Base-by-base conservation (phyloP, 73 alveolate genomes). In the Paramecium octaurelia region DNA sequence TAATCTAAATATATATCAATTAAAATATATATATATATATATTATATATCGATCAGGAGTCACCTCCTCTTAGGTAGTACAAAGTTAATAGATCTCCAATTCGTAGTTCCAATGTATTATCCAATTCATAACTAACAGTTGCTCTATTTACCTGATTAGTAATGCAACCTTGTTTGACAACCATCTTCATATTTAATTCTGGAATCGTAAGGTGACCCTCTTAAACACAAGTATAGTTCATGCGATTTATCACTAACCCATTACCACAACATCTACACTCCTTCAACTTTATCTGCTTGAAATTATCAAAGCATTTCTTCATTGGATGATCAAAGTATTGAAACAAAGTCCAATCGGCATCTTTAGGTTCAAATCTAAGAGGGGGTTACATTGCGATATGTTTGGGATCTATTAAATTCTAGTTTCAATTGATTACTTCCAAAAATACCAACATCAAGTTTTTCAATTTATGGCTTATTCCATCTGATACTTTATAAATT, bases 231-330 rank as follows among this genome's bases (percentile, higher is more conserved):
- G 48, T 75, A 20, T 75, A 75, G 11, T 34, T 75, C 88, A 75
- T 75, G 4, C 59, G 42, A n/a, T 34, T 36, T 2, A 40, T 75
- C 0, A 75, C 31, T 34, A 75, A 36, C 8, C 60, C 48, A 34
- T 36, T 40, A 10, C 88, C 88, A 10, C 34, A 36, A 75, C 88
- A 75, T 75, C 88, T 29, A 12, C 88, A 75, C 57, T 75, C 88
- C 9, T 36, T 75, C 16, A 75, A 75, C 18, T 36, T 75, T 40
- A 75, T 11, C 18, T 75, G 34, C 14, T 29, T 75, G 9, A 29
- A 44, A 34, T 75, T 36, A 20, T 75, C 88, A 75, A 75, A 75
- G 18, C 88, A 75, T 75, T 36, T 75, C 36, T 75, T 75, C 88
- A 75, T 75, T 31, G 88, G 88, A 40, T 75, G 58, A 21, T 75